Evolutionary conservation across 768 basidiomycete genomes (phyloP).

Genomic region (Cubamyces lactineus): DNA sequence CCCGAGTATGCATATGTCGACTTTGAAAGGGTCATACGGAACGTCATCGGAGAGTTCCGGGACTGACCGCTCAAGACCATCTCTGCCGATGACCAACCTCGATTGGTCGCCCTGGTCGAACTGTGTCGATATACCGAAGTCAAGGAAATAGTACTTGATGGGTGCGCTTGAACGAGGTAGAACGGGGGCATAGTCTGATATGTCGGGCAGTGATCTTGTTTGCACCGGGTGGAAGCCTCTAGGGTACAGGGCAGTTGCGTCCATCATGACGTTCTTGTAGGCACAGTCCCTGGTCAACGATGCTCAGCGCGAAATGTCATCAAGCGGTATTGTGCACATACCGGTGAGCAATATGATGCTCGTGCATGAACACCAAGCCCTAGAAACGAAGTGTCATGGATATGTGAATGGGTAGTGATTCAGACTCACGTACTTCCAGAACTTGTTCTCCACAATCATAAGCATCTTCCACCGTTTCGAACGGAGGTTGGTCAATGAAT

Average conservation of each 20-base stretch:
- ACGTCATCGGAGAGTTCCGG: conserved; percentile 28
- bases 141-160: conserved; percentile 33
- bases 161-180: background rate
- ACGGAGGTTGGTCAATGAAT: conserved; percentile 19
- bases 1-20: conserved; percentile 31
- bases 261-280: conserved; percentile 31
- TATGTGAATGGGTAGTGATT: background rate
- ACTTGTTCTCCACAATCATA: conserved; percentile 27
- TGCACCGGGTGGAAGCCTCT: conserved; percentile 27
- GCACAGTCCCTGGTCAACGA: conserved; percentile 26
- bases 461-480: conserved; percentile 23
- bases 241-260: conserved; percentile 27
- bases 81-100: conserved; percentile 20
- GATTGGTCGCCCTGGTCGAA: conserved; percentile 10
- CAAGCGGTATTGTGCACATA: background rate
- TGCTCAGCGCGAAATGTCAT: background rate
- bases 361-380: conserved; percentile 30
- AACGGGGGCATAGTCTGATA: background rate
- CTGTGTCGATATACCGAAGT: conserved; percentile 33
- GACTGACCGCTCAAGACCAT: conserved; percentile 25
- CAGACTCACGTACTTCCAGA: conserved; percentile 19
- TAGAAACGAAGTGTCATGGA: background rate
- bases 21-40: conserved; percentile 33
- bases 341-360: conserved; percentile 29
- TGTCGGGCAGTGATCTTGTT: background rate